A percentile compares a stretch with the other conserved stretches of the same genome.
Evolutionary conservation across 805 yeast species (phyloP).

Genomic region (Saccharomycopsis selenospora): DNA sequence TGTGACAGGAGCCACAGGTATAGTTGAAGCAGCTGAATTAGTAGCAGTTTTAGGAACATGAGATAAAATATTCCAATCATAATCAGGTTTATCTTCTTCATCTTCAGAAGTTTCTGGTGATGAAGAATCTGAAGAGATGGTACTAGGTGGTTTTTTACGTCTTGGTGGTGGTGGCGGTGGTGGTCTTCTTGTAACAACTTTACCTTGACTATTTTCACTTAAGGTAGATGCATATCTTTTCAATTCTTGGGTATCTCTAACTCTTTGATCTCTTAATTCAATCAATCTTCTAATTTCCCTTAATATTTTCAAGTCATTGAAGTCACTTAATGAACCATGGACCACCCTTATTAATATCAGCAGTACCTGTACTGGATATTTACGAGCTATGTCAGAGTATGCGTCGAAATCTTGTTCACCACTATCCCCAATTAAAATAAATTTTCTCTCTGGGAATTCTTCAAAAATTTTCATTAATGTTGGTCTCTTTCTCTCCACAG

Average conservation of each 20-base stretch:
- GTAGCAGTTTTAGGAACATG: slow-evolving; percentile 8
- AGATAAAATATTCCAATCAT: slow-evolving; percentile 20
- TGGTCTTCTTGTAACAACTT: not conserved
- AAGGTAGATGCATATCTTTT: not conserved
- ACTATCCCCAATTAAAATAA: slow-evolving; percentile 87
- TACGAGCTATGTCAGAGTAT: slow-evolving; percentile 59
- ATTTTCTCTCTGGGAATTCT: slow-evolving; percentile 73
- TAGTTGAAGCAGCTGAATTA: not conserved
- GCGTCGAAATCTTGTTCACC: slow-evolving; percentile 96
- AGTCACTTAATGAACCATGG: slow-evolving; percentile 54
- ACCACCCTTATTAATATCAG: slow-evolving; percentile 82
- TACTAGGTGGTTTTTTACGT: not conserved
- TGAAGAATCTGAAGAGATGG: slow-evolving; percentile 5
- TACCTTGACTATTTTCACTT: not conserved
- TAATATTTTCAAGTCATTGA: slow-evolving; percentile 28
- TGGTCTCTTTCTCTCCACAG: slow-evolving; percentile 69
- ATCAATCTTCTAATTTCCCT: slow-evolving; percentile 13
- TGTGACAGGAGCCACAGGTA: no score
- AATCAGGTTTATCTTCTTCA: slow-evolving; percentile 18
- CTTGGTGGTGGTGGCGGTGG: slow-evolving; percentile 13
- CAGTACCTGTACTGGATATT: slow-evolving; percentile 53
- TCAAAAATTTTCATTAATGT: slow-evolving; percentile 53
- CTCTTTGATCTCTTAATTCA: not conserved
- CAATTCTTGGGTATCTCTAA: not conserved
- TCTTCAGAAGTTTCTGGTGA: slow-evolving; percentile 19